Base-by-base conservation (phyloP, 805 yeast species). In the Candida tallmaniae region DNA sequence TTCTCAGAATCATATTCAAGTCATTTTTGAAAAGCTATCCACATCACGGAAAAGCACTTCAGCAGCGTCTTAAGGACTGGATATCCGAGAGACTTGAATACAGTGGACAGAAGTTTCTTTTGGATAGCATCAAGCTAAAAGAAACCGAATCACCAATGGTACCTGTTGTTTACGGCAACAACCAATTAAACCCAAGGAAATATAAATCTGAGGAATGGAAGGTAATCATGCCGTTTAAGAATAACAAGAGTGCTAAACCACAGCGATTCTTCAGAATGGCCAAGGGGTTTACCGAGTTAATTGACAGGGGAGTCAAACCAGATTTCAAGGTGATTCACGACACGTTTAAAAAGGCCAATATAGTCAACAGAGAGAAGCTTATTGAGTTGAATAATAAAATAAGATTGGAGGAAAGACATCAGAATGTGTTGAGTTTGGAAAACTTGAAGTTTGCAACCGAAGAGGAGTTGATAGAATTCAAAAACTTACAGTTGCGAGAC, bases 11-110 rank as follows among this genome's bases (percentile, higher is more conserved):
- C 9, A 26, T 44, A 1, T 62, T 51, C 33, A 54, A 60, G 10
- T 43, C 61, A 2, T 65, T 62, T 41, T 48, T 65, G 6, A 42
- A 42, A 19, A 47, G 62, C 1, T 65, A 59, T 34, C 68, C 70
- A 1, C 50, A 59, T 31, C 44, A 50, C 15, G 60, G 62, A 0
- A 43, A 32, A 7, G 43, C 42, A 3, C 61, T 61, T 26, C 27
- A 29, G 15, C 3, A 29, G 10, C 19, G 21, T 6, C 14, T 34
- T 4, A 23, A 20, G 7, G 25, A 23, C 13, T 29, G 38, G 32
- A 18, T 29, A 12, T 22, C 23, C 11, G 14, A 27, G 9, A 22
- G 11, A 5, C 14, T 32, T 6, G 16, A 13, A 9, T 23, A 34
- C 12, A 12, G 5, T 8, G 20, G 23, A 10, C 13, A 34, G 15